Evolutionary conservation across 352 stramenopile species (phyloP), one percentile per base, ranked within the genome.

Genomic region (Globisporangium spinosum): DNA sequence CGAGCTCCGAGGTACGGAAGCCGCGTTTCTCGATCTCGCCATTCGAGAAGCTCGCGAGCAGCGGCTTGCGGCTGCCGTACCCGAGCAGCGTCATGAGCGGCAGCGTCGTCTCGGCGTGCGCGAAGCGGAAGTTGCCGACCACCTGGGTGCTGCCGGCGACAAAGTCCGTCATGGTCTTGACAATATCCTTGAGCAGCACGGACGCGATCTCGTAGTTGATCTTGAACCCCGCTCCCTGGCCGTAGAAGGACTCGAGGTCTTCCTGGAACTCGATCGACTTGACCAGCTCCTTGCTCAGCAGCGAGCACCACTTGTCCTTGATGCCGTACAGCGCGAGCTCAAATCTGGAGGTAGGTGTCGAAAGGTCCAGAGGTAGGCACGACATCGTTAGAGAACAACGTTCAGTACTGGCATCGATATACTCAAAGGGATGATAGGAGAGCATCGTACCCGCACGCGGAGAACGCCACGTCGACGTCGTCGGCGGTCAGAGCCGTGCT

Each of bases 101-200:
- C 13, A 93, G 65, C 47, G 79, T 85, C 20, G 85, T 93, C 69
- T 93, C 83, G 15, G 83, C 83, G 58, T 93, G 82, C 1, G 82
- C 83, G 32, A 89, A 88, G 57, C 72, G 77, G 56, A 89, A 87
- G 43, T 74, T 77, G 0, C 79, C 81, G 8, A 62, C 57, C 3
- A 77, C 54, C 0, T 35, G 38, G 7, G 25, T 75, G 8, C 54
- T 58, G 1, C 62, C 66, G 13, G 20, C 58, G 0, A 53, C 25
- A 45, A 27, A 70, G 22, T 57, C 69, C 25, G n/a, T 29, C 69
- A 89, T 87, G 27, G 43, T 70, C 27, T 54, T 15, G 35, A 83
- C 74, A 15, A 88, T 72, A 32, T 84, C 64, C 9, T 69, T 67
- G 3, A 89, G 59, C 0, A 89, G 65, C 15, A 83, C 61, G 0